Base-by-base conservation (phyloP, 331 rosid genomes). In the Rhamnella rubrinervis region DNA sequence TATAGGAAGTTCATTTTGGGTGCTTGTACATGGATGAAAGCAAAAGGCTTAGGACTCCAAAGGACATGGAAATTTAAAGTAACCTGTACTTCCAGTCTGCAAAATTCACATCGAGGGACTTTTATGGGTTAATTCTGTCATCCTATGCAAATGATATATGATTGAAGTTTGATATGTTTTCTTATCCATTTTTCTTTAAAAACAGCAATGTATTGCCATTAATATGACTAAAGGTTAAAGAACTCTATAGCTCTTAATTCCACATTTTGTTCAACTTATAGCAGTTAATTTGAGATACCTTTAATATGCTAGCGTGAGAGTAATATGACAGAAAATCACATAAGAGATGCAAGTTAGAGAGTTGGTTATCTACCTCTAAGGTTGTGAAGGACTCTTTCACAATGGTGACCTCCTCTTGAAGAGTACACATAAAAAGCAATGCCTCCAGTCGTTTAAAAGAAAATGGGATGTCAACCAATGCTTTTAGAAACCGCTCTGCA, bases 401-500 rank as follows among this genome's bases (percentile, higher is more conserved):
- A 71, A 46, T 11, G 60, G 82, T 46, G 71, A 86, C 81, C 67
- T 95, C 99, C 69, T 95, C 99, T 59, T 80, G 81, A 86, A 91
- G 83, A 71, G 87, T 79, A 76, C 86, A 76, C 89, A 89, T 95
- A 81, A 81, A 89, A 79, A 84, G 92, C 58, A 95, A 68, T n/a
- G 89, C 78, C 61, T 95, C 97, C 90, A 95, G 68, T 71, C 96
- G 88, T 80, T 89, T 91, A 68, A 82, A 85, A 66, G 96, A 83
- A 81, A 80, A 91, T 25, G 97, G 99, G 72, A 95, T 83, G 55
- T 85, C 92, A 57, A 89, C 89, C 71, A 95, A 28, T 26, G 69
- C 72, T 82, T 91, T 95, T 18, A 95, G 79, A 81, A 95, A 95
- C 44, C 92, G 89, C 47, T 95, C 99, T 47, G 99, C 99, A 16